Evolutionary conservation across 306 rosid species (phyloP), one percentile per base, ranked within the genome.

Genomic region (Casuarina cunninghamiana): DNA sequence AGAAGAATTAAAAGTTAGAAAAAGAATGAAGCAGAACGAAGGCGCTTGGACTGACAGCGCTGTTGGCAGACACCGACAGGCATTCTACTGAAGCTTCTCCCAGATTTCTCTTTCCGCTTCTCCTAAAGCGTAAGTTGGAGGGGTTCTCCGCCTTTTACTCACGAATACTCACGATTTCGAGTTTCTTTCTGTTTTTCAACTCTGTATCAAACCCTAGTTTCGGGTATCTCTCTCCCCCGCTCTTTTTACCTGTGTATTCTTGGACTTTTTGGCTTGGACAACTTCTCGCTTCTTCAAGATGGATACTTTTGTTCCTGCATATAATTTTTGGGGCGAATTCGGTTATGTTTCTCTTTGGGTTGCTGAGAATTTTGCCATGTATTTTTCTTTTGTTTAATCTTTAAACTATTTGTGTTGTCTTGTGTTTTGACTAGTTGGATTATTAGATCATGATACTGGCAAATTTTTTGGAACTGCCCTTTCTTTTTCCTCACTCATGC

Each of bases 161-260:
- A 49, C 63, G 9, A 3, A 58, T 38, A 9, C 44, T 42, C n/a
- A 4, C 17, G 12, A 10, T 9, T 38, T 26, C 65, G 65, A 10
- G 65, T 58, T 58, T 58, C 65, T 21, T 12, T 58, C 41, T 26
- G 9, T 10, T 60, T 45, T 6, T 75, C 37, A 60, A 63, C 83
- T 10, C 51, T 2, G 1, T 41, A 11, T 38, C 46, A 78, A 78
- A 78, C 86, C 86, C 83, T 78, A 78, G 78, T 74, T 50, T 60
- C 76, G 68, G 85, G 75, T 73, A 41, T 50, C 5, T 43, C 32
- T 17, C 62, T 68, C 45, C 46, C 32, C 15, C 1, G 6, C 3
- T 10, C 2, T 65, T 26, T 26, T 26, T 26, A 26, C 32, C 32
- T 48, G 2, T 44, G 0, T 8, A 7, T 32, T 65, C 32, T 17